Base-by-base conservation (phyloP, 2,329 filamentous ascomycete species). In the Stemphylium lycopersici region DNA sequence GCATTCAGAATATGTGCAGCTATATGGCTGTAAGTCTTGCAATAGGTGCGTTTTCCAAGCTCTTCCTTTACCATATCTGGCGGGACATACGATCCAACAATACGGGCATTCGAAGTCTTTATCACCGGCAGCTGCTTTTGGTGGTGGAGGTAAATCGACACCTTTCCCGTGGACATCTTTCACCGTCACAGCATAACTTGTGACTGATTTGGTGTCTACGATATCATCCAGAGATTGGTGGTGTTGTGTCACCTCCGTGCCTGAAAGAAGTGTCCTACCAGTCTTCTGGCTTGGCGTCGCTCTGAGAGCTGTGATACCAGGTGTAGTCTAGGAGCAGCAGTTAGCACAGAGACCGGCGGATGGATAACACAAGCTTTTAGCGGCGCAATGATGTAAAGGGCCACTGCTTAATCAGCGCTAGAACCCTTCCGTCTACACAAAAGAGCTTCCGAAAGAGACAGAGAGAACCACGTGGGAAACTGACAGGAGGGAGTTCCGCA, bases 21-120 rank as follows among this genome's bases (percentile, higher is more conserved):
- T 41, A 42, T 76, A 76, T 11, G 73, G 73, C 20, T 76, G 73
- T 2, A 76, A 49, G 39, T 76, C 73, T 48, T 75, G 71, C 13
- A 75, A 54, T 12, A 76, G 26, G 57, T 75, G 73, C 0, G 70
- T 71, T 42, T 66, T 68, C 73, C 72, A 76, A 8, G 70, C 45
- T 36, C 71, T 61, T 6, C 66, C 67, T 48, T 61, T 68, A 0
- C 69, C 67, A 31, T 76, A 75, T 47, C 72, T 58, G n/a, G 71
- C 63, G 3, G 73, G 73, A 41, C 73, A 76, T 16, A 76, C 74
- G n/a, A 74, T 68, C 48, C 67, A 75, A 46, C 73, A 76, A 49
- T 72, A 75, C 1, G 73, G 72, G 42, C 73, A 76, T 37, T 75
- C 73, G 31, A 76, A 76, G 46, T 76, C 73, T 29, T 64, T 69